Percentiles rank a stretch among this genome's conserved stretches.
These are phyloP conservation scores for Penicillium frequentans DNA, from an alignment of 2,329 filamentous ascomycete species.

Conservation along the genomic window DNA sequence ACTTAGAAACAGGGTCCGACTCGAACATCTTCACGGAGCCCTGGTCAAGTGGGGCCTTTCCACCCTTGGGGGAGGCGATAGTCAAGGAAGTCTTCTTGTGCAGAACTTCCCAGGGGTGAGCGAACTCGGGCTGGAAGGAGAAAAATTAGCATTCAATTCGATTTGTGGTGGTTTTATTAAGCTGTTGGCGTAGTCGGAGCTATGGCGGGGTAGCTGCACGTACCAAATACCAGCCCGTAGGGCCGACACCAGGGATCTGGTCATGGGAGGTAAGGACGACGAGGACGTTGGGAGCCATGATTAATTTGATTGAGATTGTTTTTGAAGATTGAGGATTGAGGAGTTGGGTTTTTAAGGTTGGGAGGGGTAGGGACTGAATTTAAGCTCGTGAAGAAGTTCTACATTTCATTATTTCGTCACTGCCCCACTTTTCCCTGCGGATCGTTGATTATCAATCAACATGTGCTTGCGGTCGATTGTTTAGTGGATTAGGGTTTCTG, in stretches of 20 bases:
- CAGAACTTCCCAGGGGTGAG: slow-evolving; percentile 64
- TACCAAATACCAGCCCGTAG: slow-evolving; percentile 72
- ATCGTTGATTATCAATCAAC: no score
- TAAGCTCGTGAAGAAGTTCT: no score
- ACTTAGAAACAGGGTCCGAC: slow-evolving; percentile 52
- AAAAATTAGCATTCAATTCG: not conserved
- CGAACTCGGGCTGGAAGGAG: slow-evolving; percentile 53
- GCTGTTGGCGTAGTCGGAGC: not conserved
- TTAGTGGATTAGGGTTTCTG: no score
- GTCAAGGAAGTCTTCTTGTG: slow-evolving; percentile 54
- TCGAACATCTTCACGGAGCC: slow-evolving; percentile 56
- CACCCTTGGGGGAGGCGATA: slow-evolving; percentile 64
- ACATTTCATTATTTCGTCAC: no score
- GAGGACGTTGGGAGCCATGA: slow-evolving; percentile 60
- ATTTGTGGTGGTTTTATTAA: not conserved
- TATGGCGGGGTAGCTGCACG: not conserved
- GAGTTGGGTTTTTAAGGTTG: no score
- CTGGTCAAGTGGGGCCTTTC: slow-evolving; percentile 62
- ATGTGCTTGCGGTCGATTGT: no score
- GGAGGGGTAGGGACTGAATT: no score
- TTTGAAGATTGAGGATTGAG: no score
- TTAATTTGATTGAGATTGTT: not conserved
- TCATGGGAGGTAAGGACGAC: slow-evolving; percentile 67
- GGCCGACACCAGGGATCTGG: slow-evolving; percentile 45
- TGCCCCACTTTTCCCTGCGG: no score